Evolutionary conservation across 148 eudicot genomes (phyloP), one percentile per base, ranked within the genome.

Genomic region (Gaultheria prostrata): DNA sequence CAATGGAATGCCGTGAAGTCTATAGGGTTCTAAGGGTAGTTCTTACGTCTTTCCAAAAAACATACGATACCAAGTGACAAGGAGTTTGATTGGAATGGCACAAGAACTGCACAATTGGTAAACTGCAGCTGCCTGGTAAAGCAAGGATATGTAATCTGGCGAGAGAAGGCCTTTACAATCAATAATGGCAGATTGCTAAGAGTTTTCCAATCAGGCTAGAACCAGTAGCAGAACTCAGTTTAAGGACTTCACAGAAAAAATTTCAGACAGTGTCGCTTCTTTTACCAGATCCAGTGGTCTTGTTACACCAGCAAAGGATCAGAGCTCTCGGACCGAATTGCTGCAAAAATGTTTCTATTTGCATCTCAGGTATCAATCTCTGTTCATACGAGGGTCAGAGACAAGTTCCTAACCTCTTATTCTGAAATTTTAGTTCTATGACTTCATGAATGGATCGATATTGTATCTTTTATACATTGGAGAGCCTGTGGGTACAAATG

Each of bases 321-420:
- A n/a, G n/a, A n/a, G n/a, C n/a, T n/a, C n/a, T n/a, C n/a, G 75
- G 75, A 33, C 45, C 75, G 35, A 33, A 35, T 71, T 71, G 76
- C 48, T 32, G 46, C 9, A 35, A n/a, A 15, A 14, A 71, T 71
- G 76, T 17, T 33, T 71, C 76, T 35, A 70, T 15, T 70, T 30
- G 75, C 39, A 33, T 33, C 72, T 67, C 15, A 67, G 14, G 33
- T 6, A 70, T 70, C 43, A 28, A 32, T 70, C 39, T 30, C 75
- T 32, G 33, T 2, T 69, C 35, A 12, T 11, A 12, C 8, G 32
- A 65, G 70, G 9, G n/a, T n/a, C 28, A 28, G 72, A 28, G 20
- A 32, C 39, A 30, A 30, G 74, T 69, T 69, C 21, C 74, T 28
- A 69, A 63, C 32, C 74, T 70, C 74, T 70, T 4, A 70, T 28